Conservation (phyloP, 2,329 filamentous ascomycete species). For the Phialophora macrospora region DNA sequence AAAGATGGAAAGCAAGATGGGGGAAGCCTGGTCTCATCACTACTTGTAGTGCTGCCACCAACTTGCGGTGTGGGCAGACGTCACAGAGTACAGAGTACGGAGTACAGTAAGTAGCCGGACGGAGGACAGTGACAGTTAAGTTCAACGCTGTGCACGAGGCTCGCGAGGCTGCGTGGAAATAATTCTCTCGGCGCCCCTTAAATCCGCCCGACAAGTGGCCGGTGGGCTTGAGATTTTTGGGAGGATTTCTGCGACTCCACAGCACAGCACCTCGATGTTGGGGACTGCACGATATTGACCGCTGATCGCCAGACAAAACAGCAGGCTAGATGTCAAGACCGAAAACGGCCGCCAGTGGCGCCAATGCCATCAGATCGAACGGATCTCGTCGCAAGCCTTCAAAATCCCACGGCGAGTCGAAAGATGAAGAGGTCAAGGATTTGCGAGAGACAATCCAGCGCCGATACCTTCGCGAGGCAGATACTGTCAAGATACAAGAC, state of each 20-base stretch:
- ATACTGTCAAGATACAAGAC: slow-evolving; percentile 46
- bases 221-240: slow-evolving; percentile 14
- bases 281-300: neutral
- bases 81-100: neutral
- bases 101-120: too few species aligned
- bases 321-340: slow-evolving; percentile 6
- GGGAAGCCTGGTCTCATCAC: neutral
- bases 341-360: slow-evolving; percentile 2
- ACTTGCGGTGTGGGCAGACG: neutral
- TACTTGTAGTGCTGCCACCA: neutral
- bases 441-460: slow-evolving; percentile 36
- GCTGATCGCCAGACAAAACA: neutral
- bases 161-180: neutral
- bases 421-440: slow-evolving; percentile 26
- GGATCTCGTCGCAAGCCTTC: slow-evolving; percentile 3
- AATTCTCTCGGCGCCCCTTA: neutral
- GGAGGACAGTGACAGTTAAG: too few species aligned
- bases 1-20: neutral
- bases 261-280: neutral
- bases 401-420: slow-evolving; percentile 7
- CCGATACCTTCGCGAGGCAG: slow-evolving; percentile 42
- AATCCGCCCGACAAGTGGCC: slow-evolving; percentile 14
- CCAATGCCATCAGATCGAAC: neutral
- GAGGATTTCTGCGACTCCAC: slow-evolving; percentile 11
- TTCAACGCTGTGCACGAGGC: slow-evolving; percentile 5